Percentiles rank a stretch among this genome's conserved stretches.
Evolutionary conservation across 2,329 filamentous ascomycete species (phyloP).

Genomic region (Colletotrichum echinochloae): DNA sequence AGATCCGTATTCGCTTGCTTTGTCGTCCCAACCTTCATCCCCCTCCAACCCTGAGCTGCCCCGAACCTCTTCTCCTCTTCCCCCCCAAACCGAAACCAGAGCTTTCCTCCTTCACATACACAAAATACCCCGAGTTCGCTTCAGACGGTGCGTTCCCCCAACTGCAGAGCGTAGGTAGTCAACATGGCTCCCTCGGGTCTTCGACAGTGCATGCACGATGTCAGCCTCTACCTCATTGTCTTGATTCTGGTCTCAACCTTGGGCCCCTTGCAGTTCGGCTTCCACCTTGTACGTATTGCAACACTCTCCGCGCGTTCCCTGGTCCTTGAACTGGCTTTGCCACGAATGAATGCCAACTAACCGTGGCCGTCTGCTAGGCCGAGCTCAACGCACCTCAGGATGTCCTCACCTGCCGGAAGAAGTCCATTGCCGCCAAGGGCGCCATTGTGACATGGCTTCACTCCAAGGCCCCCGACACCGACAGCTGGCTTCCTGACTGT

Average conservation of each 20-base stretch:
- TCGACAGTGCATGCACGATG: constrained; percentile 59
- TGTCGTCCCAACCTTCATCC: constrained; percentile 21
- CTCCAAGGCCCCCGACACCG: constrained; percentile 43
- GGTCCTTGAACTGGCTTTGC: constrained; percentile 3
- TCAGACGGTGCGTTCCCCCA: constrained; percentile 9
- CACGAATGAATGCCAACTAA: constrained; percentile 6
- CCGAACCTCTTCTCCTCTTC: background rate
- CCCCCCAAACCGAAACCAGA: background rate
- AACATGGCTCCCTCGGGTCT: constrained; percentile 50
- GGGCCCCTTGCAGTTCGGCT: constrained; percentile 93
- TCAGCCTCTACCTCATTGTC: constrained; percentile 83
- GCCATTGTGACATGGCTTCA: constrained; percentile 47
- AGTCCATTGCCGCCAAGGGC: constrained; percentile 51
- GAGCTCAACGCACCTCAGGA: constrained; percentile 96
- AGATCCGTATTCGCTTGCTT: constrained; percentile 25
- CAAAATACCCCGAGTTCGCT: background rate
- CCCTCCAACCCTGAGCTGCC: background rate
- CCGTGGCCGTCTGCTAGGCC: constrained; percentile 64
- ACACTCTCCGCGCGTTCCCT: constrained; percentile 25
- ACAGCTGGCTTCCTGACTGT: constrained; percentile 73
- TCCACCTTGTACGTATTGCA: constrained; percentile 77
- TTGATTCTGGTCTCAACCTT: constrained; percentile 82
- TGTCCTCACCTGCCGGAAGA: constrained; percentile 86
- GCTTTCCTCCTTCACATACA: constrained; percentile 5
- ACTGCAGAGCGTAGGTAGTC: constrained; percentile 6